Percentiles rank a stretch among this genome's conserved stretches.
Evolutionary conservation across 1,139 yeast species (phyloP).

Genomic region (Candida glucosophila): DNA sequence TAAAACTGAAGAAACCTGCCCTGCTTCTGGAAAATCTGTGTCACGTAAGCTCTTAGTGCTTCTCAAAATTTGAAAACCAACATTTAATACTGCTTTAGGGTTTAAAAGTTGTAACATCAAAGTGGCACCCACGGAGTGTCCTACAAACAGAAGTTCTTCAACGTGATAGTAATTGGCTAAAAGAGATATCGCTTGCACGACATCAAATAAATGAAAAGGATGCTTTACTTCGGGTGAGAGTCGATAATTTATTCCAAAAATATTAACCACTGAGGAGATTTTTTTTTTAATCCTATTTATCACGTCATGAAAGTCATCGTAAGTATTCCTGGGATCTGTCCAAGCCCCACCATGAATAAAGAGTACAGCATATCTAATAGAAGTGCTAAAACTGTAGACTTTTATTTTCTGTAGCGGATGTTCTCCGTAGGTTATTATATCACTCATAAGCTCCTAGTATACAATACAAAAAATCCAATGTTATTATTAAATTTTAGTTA

Average conservation of each 20-base stretch:
- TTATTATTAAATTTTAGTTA: too few species aligned
- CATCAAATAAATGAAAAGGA: constrained; percentile 59
- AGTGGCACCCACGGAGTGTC: constrained; percentile 84
- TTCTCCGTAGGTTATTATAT: constrained; percentile 14
- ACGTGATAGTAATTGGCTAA: constrained; percentile 13
- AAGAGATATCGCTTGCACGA: constrained; percentile 32
- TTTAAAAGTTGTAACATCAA: constrained; percentile 49
- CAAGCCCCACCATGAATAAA: constrained; percentile 88
- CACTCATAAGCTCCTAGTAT: too few species aligned
- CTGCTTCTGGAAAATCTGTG: too few species aligned
- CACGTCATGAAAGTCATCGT: constrained; percentile 44
- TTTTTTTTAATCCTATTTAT: constrained; percentile 10
- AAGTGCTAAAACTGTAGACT: constrained; percentile 10
- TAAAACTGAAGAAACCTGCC: not conserved
- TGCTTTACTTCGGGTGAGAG: constrained; percentile 56
- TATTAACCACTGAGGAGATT: constrained; percentile 8
- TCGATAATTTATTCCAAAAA: constrained; percentile 56
- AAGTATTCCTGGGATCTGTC: constrained; percentile 63
- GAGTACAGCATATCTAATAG: constrained; percentile 20
- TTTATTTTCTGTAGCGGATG: constrained; percentile 17
- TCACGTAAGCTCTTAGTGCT: not conserved
- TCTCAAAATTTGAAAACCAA: constrained; percentile 7
- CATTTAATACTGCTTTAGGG: constrained; percentile 10
- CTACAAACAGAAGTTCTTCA: constrained; percentile 34
- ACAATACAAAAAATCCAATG: too few species aligned